A percentile compares a stretch with the other conserved stretches of the same genome.
Evolutionary conservation across 129 eudicot genomes (phyloP).

Genomic region (Deinandra increscens): DNA sequence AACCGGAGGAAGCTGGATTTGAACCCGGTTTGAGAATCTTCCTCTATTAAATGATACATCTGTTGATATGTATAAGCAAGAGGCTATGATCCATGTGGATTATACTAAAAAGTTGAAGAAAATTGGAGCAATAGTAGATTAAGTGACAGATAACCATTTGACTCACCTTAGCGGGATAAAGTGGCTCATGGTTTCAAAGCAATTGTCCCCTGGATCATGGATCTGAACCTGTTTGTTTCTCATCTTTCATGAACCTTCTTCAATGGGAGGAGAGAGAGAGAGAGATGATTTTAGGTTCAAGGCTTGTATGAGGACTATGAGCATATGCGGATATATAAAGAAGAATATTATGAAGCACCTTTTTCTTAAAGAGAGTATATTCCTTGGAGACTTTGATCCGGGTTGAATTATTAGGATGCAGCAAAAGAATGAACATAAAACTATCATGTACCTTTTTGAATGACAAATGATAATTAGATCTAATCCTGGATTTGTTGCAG

Average conservation of each 20-base stretch:
- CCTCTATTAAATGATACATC: conserved; percentile 4
- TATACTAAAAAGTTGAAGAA: neutral
- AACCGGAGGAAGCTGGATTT: neutral
- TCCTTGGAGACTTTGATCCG: conserved; percentile 24
- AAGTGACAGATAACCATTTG: neutral
- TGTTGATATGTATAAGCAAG: neutral
- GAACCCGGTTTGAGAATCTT: neutral
- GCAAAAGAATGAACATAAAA: neutral
- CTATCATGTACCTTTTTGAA: neutral
- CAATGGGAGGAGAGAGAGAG: neutral
- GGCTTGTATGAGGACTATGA: conserved; percentile 16
- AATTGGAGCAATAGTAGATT: neutral
- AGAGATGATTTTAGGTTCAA: neutral
- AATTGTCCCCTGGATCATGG: conserved; percentile 15
- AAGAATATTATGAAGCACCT: conserved; percentile 32
- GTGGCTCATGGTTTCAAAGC: neutral
- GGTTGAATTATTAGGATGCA: conserved; percentile 14
- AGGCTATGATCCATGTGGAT: conserved; percentile 12
- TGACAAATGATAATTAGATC: neutral
- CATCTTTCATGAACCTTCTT: conserved; percentile 5
- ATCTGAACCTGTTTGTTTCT: conserved; percentile 16
- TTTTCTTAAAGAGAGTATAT: conserved; percentile 29
- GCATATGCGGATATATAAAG: conserved; percentile 9
- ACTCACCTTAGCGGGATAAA: conserved; percentile 24
- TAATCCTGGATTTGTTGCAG: neutral